Conservation (phyloP, 78 protist species). For the Emiliania huxleyi region DNA sequence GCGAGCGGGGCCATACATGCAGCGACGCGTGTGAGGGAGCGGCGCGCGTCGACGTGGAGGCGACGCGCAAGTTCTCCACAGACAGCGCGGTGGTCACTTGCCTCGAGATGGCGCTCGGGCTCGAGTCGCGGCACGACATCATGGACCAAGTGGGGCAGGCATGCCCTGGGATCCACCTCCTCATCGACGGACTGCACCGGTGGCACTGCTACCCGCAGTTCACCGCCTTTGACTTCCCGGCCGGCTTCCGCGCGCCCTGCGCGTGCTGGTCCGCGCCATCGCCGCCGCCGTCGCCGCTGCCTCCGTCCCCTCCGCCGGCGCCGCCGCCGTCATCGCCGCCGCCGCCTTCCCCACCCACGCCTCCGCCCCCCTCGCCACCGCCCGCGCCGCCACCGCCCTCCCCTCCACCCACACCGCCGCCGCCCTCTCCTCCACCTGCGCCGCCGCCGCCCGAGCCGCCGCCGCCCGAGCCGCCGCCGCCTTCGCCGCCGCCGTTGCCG, state of each 20-base stretch:
- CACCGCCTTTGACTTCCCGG: not conserved
- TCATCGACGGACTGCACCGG: not conserved
- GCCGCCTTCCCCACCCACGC: not conserved
- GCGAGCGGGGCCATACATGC: not conserved
- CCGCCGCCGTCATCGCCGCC: not conserved
- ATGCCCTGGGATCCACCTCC: not conserved
- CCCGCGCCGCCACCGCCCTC: not conserved
- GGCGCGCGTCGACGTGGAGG: not conserved
- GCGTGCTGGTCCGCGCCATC: not conserved
- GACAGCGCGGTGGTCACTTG: not conserved
- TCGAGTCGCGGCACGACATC: not conserved
- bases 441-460: not conserved
- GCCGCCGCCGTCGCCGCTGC: not conserved
- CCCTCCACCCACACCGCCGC: not conserved
- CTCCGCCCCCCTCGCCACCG: not conserved
- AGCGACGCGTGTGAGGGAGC: not conserved
- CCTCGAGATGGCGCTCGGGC: not conserved
- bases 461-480: not conserved
- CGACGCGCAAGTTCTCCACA: not conserved
- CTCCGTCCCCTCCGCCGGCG: not conserved
- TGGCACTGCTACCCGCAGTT: slow-evolving; percentile 15
- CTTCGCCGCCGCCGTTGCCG: not conserved
- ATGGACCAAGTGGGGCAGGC: not conserved
- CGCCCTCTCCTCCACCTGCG: not conserved
- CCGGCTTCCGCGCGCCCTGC: not conserved